Evolutionary conservation across 2,329 filamentous ascomycete species (phyloP), one percentile per base, ranked within the genome.

Genomic region (Diaporthe aspalathi): DNA sequence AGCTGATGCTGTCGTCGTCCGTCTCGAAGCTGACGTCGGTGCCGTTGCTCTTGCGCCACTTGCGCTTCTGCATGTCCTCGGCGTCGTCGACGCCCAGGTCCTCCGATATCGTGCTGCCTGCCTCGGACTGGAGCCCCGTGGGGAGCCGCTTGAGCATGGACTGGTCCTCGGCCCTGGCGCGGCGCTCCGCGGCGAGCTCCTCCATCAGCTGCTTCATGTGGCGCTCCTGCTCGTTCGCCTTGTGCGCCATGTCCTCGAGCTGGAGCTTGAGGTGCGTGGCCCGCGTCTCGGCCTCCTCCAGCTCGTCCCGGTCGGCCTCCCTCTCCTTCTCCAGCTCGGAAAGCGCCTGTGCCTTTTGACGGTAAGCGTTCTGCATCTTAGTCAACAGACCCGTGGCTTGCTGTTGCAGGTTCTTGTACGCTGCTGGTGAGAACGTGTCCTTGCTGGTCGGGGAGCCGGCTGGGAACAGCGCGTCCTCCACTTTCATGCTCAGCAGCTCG

Each of bases 391-490:
- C 86, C 5, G 83, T 81, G 3, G 90, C 90, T 70, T 88, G 89
- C 73, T 82, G 79, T 71, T 89, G 87, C n/a, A 91, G 82, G 76
- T 89, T 90, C 77, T 89, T 90, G 80, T 86, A 91, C 12, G 87
- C 86, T 0, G 87, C 83, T 0, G 89, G 88, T 1, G 89, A 90
- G 77, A 90, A 89, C 1, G 85, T 76, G 50, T 89, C 86, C 47
- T 82, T 79, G 16, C 85, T 82, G 0, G 76, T 74, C 1, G 86
- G 81, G 0, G 81, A 76, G 2, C 82, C 81, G 1, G 79, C 73
- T 0, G 88, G 87, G 72, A 87, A 90, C 16, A 91, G 83, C 0
- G 86, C 85, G 1, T 84, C 78, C 40, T 87, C 84, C 49, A 91
- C 83, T 76, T 91, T 84, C 62, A 91, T 80, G 63, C 83, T 84